Percentiles rank a stretch among this genome's conserved stretches.
Conservation (phyloP, 2,329 filamentous ascomycete species). For the Penicillium sp. region DNA sequence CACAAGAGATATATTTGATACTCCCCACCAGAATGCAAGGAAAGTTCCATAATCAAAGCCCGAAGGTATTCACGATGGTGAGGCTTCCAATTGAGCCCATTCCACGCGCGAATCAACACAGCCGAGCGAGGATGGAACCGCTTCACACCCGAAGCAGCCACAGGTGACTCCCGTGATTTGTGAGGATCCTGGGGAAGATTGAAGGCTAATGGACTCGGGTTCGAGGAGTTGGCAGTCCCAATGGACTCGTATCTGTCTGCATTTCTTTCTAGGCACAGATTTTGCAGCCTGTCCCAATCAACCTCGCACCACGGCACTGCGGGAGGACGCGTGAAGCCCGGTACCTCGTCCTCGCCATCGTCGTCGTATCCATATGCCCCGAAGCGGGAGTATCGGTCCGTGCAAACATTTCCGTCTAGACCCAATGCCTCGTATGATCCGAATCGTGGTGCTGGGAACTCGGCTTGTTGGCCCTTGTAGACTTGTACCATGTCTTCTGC, state of each 20-base stretch:
- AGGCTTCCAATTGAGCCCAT: constrained; percentile 73
- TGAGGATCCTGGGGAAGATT: constrained; percentile 16
- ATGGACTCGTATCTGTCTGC: constrained; percentile 57
- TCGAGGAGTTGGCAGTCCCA: constrained; percentile 20
- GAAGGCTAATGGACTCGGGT: constrained; percentile 18
- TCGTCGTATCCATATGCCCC: constrained; percentile 53
- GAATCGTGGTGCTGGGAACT: constrained; percentile 61
- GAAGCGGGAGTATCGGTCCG: constrained; percentile 68
- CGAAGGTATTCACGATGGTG: constrained; percentile 81
- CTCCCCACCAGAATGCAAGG: constrained; percentile 71
- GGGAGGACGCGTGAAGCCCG: constrained; percentile 28
- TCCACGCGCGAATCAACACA: constrained; percentile 79
- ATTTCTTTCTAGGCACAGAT: constrained; percentile 65
- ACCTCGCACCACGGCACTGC: constrained; percentile 58
- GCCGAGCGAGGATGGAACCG: constrained; percentile 60
- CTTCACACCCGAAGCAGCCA: constrained; percentile 7
- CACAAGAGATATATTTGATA: constrained; percentile 75
- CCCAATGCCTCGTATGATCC: constrained; percentile 63
- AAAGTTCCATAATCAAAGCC: constrained; percentile 77
- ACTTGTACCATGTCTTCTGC: constrained; percentile 27
- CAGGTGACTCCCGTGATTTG: constrained; percentile 7
- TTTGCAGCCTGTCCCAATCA: constrained; percentile 70
- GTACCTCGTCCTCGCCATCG: constrained; percentile 23
- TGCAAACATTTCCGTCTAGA: constrained; percentile 64
- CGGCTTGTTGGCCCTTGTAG: constrained; percentile 31